These are phyloP conservation scores for Chytriomyces sp. DNA, from an alignment of 192 early-diverging fungal genomes.

Conservation along the genomic window DNA sequence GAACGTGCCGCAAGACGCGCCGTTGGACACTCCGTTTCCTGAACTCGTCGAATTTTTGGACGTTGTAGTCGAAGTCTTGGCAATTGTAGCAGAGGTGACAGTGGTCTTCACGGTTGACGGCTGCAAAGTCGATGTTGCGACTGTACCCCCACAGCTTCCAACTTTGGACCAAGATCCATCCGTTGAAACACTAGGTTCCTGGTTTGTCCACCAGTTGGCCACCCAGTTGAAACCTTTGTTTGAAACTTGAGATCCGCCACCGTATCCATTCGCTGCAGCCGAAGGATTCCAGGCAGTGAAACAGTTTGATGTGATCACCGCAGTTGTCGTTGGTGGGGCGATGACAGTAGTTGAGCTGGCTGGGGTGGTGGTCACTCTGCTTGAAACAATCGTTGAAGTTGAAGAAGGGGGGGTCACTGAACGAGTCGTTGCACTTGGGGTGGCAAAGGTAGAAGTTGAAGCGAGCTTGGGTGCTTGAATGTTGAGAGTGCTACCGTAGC, in stretches of 20 bases:
- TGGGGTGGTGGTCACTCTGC: not conserved
- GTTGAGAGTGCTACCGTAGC: slow-evolving; percentile 14
- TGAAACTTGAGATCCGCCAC: not conserved
- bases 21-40: not conserved
- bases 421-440: not conserved
- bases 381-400: not conserved
- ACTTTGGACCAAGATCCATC: not conserved
- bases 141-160: not conserved
- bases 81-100: not conserved
- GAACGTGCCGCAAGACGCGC: not conserved
- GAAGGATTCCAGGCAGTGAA: not conserved
- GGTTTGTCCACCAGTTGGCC: not conserved
- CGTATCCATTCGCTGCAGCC: not conserved
- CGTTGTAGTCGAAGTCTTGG: not conserved
- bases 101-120: not conserved
- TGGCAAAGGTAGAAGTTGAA: not conserved
- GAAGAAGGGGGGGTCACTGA: not conserved
- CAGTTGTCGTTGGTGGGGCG: not conserved
- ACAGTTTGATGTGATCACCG: not conserved
- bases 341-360: not conserved
- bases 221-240: not conserved
- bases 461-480: not conserved
- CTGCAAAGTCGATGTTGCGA: not conserved
- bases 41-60: not conserved
- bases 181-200: not conserved